Evolutionary conservation across 1,139 yeast genomes (phyloP).

Genomic region (Magnusiomyces fungicola): DNA sequence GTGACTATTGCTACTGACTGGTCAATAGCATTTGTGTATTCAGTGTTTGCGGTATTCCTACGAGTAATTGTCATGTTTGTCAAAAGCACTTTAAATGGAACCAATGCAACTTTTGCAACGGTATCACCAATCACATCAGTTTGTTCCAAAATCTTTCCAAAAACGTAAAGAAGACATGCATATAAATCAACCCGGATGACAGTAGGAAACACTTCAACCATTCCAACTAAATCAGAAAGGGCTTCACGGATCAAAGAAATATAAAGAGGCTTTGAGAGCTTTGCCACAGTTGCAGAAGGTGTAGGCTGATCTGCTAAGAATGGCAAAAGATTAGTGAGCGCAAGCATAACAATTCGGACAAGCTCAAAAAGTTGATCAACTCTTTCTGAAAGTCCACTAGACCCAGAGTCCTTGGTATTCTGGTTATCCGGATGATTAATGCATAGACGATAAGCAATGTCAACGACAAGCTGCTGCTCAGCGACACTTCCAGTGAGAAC

Average conservation of each 20-base stretch:
- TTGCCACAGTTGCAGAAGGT: constrained; percentile 25
- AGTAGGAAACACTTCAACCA: constrained; percentile 58
- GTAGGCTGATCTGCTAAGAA: constrained; percentile 39
- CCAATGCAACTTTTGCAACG: constrained; percentile 27
- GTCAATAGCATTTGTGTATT: constrained; percentile 33
- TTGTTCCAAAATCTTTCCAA: constrained; percentile 54
- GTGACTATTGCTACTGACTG: constrained; percentile 28
- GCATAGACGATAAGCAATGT: constrained; percentile 47
- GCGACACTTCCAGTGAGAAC: constrained; percentile 52
- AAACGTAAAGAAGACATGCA: constrained; percentile 58
- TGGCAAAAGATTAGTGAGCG: constrained; percentile 54
- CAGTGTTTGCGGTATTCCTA: constrained; percentile 16
- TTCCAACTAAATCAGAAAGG: constrained; percentile 50
- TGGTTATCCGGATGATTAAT: constrained; percentile 29
- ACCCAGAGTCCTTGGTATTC: neutral
- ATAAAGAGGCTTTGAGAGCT: constrained; percentile 6
- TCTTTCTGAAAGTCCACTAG: constrained; percentile 41
- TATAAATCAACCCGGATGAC: constrained; percentile 62
- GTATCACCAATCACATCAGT: constrained; percentile 23
- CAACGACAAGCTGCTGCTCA: constrained; percentile 48
- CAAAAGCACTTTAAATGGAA: constrained; percentile 29
- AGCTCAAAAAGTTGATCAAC: constrained; percentile 80
- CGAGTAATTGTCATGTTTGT: constrained; percentile 26
- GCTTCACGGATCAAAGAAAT: constrained; percentile 37
- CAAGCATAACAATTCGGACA: constrained; percentile 61